Conservation (phyloP, 1,139 yeast genomes). For the Suhomyces terraborum region DNA sequence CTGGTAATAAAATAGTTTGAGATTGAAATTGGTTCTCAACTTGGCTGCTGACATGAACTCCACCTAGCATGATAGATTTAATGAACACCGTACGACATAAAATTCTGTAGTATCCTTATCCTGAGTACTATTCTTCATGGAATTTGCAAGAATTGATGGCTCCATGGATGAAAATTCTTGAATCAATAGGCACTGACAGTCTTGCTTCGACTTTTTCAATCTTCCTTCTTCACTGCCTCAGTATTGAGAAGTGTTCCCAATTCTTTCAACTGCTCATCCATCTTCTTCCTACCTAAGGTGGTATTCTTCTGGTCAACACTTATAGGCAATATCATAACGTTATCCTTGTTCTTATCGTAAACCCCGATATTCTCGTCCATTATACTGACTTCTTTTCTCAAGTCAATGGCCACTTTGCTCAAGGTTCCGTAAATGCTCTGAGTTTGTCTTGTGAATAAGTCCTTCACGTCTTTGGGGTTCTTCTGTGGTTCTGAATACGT, state of each 20-base stretch:
- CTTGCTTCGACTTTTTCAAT: background rate
- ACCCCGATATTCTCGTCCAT: conserved; percentile 61
- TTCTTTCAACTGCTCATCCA: conserved; percentile 38
- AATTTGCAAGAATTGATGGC: no score
- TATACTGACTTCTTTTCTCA: conserved; percentile 58
- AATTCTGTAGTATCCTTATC: background rate
- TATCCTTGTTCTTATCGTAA: conserved; percentile 44
- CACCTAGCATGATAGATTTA: background rate
- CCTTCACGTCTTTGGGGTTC: conserved; percentile 18
- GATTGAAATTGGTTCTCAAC: no score
- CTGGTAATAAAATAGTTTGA: no score
- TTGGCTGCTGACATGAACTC: no score
- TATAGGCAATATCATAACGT: conserved; percentile 58
- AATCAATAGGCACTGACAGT: no score
- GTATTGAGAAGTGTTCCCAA: conserved; percentile 25
- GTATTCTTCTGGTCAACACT: conserved; percentile 65
- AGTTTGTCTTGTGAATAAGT: conserved; percentile 31
- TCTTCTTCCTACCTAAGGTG: conserved; percentile 52
- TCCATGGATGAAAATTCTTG: no score
- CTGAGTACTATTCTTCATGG: no score
- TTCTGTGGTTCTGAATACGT: conserved; percentile 33
- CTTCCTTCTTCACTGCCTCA: conserved; percentile 1
- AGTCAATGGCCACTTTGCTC: conserved; percentile 46
- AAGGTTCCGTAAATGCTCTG: conserved; percentile 35
- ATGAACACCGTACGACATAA: background rate